Percentiles rank a stretch among this genome's conserved stretches.
Conservation (phyloP, 2,329 filamentous ascomycete species). For the Mariannaea sp. region DNA sequence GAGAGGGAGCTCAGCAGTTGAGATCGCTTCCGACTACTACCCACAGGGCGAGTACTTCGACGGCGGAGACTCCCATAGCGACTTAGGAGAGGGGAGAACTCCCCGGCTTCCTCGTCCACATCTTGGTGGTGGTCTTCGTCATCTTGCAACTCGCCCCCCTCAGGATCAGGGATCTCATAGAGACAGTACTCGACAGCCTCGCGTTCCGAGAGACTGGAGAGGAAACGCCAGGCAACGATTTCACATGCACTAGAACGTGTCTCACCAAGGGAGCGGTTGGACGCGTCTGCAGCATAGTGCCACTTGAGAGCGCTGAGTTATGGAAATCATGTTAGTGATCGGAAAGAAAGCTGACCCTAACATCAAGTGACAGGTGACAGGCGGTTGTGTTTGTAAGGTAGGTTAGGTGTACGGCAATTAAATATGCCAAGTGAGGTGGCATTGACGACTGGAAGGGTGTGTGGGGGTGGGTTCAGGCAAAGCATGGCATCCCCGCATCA, state of each 20-base stretch:
- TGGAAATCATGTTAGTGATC: slow-evolving; percentile 14
- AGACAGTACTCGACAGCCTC: slow-evolving; percentile 77
- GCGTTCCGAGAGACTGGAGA: slow-evolving; percentile 71
- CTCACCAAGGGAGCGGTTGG: slow-evolving; percentile 68
- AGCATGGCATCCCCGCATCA: slow-evolving; percentile 2
- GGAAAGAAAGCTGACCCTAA: neutral
- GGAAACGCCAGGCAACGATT: slow-evolving; percentile 79
- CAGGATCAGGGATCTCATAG: slow-evolving; percentile 66
- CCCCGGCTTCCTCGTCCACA: slow-evolving; percentile 51
- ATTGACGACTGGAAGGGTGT: too few relatives aligned
- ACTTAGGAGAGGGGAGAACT: slow-evolving; percentile 53
- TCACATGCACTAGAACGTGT: slow-evolving; percentile 76
- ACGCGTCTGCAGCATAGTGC: slow-evolving; percentile 69
- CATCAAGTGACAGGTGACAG: neutral
- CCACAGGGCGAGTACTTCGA: slow-evolving; percentile 36
- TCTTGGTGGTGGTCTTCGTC: slow-evolving; percentile 18
- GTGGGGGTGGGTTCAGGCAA: neutral
- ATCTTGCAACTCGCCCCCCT: slow-evolving; percentile 34
- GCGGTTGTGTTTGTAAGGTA: neutral
- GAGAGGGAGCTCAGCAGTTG: slow-evolving; percentile 60
- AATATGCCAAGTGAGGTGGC: too few relatives aligned
- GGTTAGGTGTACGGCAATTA: too few relatives aligned
- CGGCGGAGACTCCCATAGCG: slow-evolving; percentile 34
- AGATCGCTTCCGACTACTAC: slow-evolving; percentile 51
- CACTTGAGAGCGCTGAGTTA: slow-evolving; percentile 69